Conservation (phyloP, 805 yeast species). For the Dipodascopsis uninucleata region DNA sequence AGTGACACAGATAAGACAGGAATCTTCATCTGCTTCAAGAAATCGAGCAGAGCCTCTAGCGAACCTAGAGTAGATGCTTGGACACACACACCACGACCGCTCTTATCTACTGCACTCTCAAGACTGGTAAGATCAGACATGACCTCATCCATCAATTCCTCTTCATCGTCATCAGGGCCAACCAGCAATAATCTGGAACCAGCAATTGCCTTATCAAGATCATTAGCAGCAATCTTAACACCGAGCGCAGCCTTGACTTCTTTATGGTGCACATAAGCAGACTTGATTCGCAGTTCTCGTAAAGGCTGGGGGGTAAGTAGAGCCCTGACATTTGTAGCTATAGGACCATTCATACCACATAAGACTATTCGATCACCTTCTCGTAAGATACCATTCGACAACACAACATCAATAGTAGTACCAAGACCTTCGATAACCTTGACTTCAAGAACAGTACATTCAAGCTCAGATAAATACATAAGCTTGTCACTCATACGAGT, state of each 20-base stretch:
- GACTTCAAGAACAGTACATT: constrained; percentile 95
- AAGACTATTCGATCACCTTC: constrained; percentile 95
- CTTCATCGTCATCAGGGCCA: constrained; percentile 97
- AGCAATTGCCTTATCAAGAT: constrained; percentile 96
- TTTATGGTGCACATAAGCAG: constrained; percentile 94
- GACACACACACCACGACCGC: constrained; percentile 96
- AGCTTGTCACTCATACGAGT: constrained; percentile 98
- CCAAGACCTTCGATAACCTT: constrained; percentile 98
- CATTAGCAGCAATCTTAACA: constrained; percentile 97
- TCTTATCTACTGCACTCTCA: constrained; percentile 87
- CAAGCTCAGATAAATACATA: constrained; percentile 89
- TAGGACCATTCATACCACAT: constrained; percentile 98
- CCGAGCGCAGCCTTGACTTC: constrained; percentile 99
- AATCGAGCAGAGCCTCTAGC: constrained; percentile 91
- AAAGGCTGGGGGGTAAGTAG: constrained; percentile 96
- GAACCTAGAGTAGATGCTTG: constrained; percentile 99
- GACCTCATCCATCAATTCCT: constrained; percentile 93
- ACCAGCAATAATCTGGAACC: constrained; percentile 95
- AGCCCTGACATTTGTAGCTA: constrained; percentile 93
- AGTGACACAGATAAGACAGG: constrained; percentile 98
- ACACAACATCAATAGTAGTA: constrained; percentile 94
- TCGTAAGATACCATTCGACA: constrained; percentile 90
- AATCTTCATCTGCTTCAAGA: constrained; percentile 96
- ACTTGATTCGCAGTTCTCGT: constrained; percentile 90
- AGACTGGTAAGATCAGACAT: constrained; percentile 97